Base-by-base conservation (phyloP, 2,329 filamentous ascomycete species). In the Ophiostoma angusticollis region DNA sequence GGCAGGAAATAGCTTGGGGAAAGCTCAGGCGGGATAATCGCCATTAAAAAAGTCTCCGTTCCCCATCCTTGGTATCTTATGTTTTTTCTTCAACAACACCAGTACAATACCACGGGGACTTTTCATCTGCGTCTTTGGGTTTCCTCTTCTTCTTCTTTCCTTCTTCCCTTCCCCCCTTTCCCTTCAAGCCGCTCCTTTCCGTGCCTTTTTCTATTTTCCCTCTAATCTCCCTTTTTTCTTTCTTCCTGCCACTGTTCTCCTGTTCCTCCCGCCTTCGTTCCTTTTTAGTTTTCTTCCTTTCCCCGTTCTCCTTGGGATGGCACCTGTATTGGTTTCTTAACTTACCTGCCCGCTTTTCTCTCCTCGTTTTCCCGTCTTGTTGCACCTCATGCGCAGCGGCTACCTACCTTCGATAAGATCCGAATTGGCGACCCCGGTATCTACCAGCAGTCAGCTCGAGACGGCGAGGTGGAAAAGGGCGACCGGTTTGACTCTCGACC, bases 21-120 rank as follows among this genome's bases (percentile, higher is more conserved):
- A n/a, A n/a, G n/a, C n/a, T n/a, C n/a, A n/a, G n/a, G n/a, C n/a
- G n/a, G n/a, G n/a, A n/a, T n/a, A n/a, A n/a, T n/a, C n/a, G n/a
- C n/a, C n/a, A n/a, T n/a, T n/a, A n/a, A n/a, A n/a, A n/a, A n/a
- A n/a, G n/a, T n/a, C n/a, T n/a, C n/a, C n/a, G n/a, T n/a, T n/a
- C n/a, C n/a, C n/a, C n/a, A n/a, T n/a, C n/a, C n/a, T n/a, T n/a
- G n/a, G n/a, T n/a, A n/a, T n/a, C n/a, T n/a, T n/a, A n/a, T n/a
- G 8, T 37, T 30, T 14, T n/a, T 27, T 13, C 14, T 12, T 16
- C 19, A 22, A 16, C 34, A 3, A 30, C 3, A 23, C 11, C 16
- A 19, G 18, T 21, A 24, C 35, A 25, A 37, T 27, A 37, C 25
- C 35, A 16, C n/a, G n/a, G n/a, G n/a, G n/a, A n/a, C n/a, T n/a